Conservation (phyloP, 768 basidiomycete species). For the Boletus sensibilis region DNA sequence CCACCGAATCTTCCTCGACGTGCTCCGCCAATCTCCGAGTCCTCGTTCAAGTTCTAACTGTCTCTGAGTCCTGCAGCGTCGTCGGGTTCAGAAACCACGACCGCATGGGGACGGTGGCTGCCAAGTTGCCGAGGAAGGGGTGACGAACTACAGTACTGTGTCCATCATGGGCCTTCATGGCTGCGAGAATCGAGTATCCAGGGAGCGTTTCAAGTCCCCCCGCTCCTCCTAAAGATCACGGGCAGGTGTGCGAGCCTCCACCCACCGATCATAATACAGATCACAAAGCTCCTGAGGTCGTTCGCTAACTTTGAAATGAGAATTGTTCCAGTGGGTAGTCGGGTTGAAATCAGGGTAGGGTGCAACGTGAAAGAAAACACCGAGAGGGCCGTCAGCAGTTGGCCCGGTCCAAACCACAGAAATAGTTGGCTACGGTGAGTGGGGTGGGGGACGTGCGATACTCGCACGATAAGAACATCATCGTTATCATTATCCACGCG, state of each 20-base stretch:
- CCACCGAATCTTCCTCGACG: too few species aligned
- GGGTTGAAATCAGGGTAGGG: slow-evolving; percentile 2
- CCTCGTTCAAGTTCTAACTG: too few species aligned
- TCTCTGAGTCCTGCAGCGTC: too few species aligned
- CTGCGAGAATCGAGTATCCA: neutral
- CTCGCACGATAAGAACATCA: neutral
- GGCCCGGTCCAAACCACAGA: neutral
- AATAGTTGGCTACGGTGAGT: too few species aligned
- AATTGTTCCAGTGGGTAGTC: neutral
- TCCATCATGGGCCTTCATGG: neutral
- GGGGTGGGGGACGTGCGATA: neutral
- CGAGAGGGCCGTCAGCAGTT: too few species aligned
- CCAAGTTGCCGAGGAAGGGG: too few species aligned
- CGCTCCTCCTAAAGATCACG: neutral
- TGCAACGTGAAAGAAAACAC: slow-evolving; percentile 11
- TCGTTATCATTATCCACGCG: neutral
- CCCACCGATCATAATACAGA: slow-evolving; percentile 5
- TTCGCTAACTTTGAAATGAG: neutral
- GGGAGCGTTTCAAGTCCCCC: slow-evolving; percentile 2
- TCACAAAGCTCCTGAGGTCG: neutral
- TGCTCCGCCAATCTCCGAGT: too few species aligned
- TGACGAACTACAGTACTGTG: too few species aligned
- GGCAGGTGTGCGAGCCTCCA: neutral
- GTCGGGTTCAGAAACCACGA: too few species aligned
- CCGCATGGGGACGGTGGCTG: too few species aligned